phyloP scores from a whole-genome alignment of 148 eudicot species.

The Vaccinium darrowii region DNA sequence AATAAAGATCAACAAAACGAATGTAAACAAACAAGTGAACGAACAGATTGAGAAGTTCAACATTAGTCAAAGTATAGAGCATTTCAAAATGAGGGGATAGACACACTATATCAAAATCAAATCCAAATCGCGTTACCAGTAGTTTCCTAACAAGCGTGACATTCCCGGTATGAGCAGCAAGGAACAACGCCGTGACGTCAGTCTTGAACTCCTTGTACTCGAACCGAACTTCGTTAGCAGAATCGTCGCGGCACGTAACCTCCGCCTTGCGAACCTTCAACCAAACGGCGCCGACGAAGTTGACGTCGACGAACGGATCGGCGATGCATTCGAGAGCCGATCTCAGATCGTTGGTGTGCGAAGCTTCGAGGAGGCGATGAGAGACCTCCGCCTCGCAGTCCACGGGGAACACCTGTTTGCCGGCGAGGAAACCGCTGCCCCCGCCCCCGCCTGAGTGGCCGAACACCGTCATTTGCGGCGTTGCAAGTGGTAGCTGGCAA shows the following conservation, averaged over 20 bases:
- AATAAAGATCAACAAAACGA: neutral
- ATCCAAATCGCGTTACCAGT: constrained; percentile 33
- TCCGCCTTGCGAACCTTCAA: constrained; percentile 57
- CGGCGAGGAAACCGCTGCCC: constrained; percentile 41
- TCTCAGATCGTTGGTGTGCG: constrained; percentile 40
- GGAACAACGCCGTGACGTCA: constrained; percentile 85
- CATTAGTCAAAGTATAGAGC: neutral
- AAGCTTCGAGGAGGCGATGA: constrained; percentile 67
- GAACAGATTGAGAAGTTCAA: neutral
- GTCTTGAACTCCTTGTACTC: constrained; percentile 60
- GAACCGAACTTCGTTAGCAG: constrained; percentile 46
- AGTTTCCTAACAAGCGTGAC: constrained; percentile 49
- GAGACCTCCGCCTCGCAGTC: constrained; percentile 77
- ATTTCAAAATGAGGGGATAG: neutral
- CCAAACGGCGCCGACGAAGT: constrained; percentile 64
- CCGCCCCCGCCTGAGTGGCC: constrained; percentile 34
- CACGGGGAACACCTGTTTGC: constrained; percentile 71
- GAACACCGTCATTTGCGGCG: constrained; percentile 57
- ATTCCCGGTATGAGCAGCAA: constrained; percentile 65
- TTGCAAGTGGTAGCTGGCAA: constrained; percentile 10
- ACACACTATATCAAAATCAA: too few species aligned
- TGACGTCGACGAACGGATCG: constrained; percentile 70
- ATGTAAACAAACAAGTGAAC: neutral
- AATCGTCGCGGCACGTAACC: constrained; percentile 45
- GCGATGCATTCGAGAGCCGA: constrained; percentile 41